phyloP scores from a whole-genome alignment of 495 filamentous ascomycete genomes.

The Trichocladium antarcticum region DNA sequence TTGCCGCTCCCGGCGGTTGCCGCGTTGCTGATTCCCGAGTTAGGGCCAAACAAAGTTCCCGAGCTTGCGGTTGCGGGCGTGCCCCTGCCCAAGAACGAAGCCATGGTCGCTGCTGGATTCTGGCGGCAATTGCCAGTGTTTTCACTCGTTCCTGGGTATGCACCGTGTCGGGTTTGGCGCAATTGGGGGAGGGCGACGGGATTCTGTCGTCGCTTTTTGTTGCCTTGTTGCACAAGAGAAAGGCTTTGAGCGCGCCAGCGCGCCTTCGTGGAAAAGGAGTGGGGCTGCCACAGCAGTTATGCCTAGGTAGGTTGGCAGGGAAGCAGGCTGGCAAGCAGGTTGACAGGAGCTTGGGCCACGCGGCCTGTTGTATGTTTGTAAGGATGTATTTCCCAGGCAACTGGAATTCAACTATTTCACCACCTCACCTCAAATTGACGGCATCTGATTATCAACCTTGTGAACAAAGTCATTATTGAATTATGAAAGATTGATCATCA shows the following conservation, averaged over 20 bases:
- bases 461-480: too few species aligned
- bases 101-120: not conserved
- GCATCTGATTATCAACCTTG: too few species aligned
- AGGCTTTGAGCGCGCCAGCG: constrained; percentile 1
- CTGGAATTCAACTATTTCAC: too few species aligned
- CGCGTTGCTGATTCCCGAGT: not conserved
- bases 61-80: constrained; percentile 8
- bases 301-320: too few species aligned
- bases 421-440: too few species aligned
- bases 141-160: not conserved
- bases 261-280: not conserved
- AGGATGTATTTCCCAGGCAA: too few species aligned
- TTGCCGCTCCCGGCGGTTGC: not conserved
- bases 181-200: not conserved
- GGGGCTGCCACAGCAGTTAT: constrained; percentile 6
- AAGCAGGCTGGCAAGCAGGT: too few species aligned
- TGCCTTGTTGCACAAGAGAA: not conserved
- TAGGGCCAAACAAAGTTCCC: not conserved
- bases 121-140: not conserved
- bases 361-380: too few species aligned
- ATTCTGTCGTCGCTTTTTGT: not conserved
- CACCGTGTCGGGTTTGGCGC: not conserved
- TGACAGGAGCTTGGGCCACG: constrained; percentile 6
- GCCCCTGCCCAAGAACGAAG: constrained; percentile 9
- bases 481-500: too few species aligned